Evolutionary conservation across 352 stramenopile genomes (phyloP).

Genomic region (Phytopythium sindhum): DNA sequence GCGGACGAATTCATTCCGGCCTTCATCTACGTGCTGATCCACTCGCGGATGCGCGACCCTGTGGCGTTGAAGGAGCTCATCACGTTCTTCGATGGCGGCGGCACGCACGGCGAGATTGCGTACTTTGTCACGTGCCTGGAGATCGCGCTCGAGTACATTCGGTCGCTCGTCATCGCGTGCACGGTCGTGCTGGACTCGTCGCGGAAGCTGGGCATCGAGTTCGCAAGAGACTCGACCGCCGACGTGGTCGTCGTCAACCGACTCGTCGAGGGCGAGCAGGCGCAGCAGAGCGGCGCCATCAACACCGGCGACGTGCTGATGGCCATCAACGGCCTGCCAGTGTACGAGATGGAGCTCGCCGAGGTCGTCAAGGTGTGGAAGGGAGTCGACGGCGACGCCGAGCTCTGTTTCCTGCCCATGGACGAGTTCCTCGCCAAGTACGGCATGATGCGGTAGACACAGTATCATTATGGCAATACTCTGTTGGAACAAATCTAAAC

Average conservation of each 20-base stretch:
- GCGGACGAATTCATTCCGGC: constrained; percentile 85
- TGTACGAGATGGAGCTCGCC: constrained; percentile 75
- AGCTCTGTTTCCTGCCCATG: constrained; percentile 79
- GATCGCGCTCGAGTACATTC: constrained; percentile 87
- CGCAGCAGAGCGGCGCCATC: constrained; percentile 55
- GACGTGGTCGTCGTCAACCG: constrained; percentile 60
- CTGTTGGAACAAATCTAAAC: no score
- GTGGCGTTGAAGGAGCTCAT: constrained; percentile 78
- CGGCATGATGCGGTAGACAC: constrained; percentile 14
- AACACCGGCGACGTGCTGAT: constrained; percentile 70
- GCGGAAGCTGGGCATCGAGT: constrained; percentile 75
- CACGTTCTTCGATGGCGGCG: constrained; percentile 69
- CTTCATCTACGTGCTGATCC: constrained; percentile 87
- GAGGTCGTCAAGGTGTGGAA: constrained; percentile 77
- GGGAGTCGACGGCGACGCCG: constrained; percentile 62
- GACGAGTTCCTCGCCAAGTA: constrained; percentile 71
- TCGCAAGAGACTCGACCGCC: constrained; percentile 42
- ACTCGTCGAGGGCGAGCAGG: constrained; percentile 56
- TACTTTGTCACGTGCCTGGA: constrained; percentile 88
- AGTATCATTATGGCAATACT: no score
- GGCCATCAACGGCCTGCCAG: constrained; percentile 72
- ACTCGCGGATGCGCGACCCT: constrained; percentile 62
- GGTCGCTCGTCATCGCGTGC: constrained; percentile 76
- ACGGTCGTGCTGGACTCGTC: constrained; percentile 71
- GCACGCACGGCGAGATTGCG: constrained; percentile 69